These are phyloP conservation scores for Isoetes taiwanensis DNA, from an alignment of 75 land plant species.

Conservation along the genomic window DNA sequence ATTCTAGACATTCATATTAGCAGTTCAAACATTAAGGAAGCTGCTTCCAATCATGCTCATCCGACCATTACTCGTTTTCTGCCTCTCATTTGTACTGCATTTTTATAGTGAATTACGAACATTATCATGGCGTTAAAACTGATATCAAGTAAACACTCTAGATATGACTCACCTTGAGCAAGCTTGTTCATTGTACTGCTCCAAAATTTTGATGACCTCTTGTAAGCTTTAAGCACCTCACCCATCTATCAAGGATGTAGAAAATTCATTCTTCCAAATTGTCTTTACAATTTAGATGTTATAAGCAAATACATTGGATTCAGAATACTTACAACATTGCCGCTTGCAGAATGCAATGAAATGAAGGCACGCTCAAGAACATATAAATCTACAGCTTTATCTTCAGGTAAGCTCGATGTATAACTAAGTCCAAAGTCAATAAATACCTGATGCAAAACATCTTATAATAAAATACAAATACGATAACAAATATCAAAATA, in stretches of 20 bases:
- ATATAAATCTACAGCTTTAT: constrained; percentile 95
- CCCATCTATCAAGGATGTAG: too few relatives aligned
- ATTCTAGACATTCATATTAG: too few relatives aligned
- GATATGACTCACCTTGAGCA: constrained; percentile 49
- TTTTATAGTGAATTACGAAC: not conserved
- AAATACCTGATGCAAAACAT: constrained; percentile 40
- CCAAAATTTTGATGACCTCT: constrained; percentile 90
- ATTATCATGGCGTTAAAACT: not conserved
- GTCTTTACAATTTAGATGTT: too few relatives aligned
- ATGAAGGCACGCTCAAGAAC: constrained; percentile 84
- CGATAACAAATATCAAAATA: too few relatives aligned
- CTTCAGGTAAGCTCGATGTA: constrained; percentile 84
- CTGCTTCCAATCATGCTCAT: too few relatives aligned
- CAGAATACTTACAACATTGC: constrained; percentile 63
- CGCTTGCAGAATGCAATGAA: constrained; percentile 92
- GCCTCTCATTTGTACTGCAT: constrained; percentile 50
- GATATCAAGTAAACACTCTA: not conserved
- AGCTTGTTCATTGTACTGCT: constrained; percentile 80
- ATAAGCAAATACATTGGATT: too few relatives aligned
- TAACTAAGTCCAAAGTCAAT: constrained; percentile 96
- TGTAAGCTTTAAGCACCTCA: constrained; percentile 56
- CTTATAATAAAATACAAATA: not conserved
- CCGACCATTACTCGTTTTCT: constrained; percentile 67
- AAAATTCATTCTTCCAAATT: too few relatives aligned
- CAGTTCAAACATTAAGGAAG: too few relatives aligned